A percentile compares a stretch with the other conserved stretches of the same genome.
Conservation (phyloP, 2,329 filamentous ascomycete genomes). For the Venturiaceae sp. region DNA sequence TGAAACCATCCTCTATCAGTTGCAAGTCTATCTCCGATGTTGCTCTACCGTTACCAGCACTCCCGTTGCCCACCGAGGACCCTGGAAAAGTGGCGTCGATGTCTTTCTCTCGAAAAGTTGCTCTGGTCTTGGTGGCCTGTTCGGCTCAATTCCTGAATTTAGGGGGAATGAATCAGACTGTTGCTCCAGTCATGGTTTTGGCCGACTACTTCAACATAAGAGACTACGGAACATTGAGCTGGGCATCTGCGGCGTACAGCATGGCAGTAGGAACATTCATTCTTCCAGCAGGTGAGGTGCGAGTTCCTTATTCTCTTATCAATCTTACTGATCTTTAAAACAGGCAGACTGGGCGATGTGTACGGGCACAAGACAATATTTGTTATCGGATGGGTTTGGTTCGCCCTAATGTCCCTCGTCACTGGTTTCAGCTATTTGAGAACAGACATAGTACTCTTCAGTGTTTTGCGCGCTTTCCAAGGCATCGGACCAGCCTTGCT, state of each 20-base stretch:
- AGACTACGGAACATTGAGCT: constrained; percentile 34
- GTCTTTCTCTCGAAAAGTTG: background rate
- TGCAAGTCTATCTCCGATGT: background rate
- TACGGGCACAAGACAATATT: constrained; percentile 27
- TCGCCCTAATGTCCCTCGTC: constrained; percentile 25
- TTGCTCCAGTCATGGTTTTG: constrained; percentile 8
- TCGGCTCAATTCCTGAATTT: constrained; percentile 8
- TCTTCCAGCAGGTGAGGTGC: constrained; percentile 16
- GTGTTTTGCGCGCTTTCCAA: constrained; percentile 43
- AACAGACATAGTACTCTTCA: constrained; percentile 38
- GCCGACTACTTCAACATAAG: constrained; percentile 6
- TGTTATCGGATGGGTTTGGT: constrained; percentile 26
- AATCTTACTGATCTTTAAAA: background rate
- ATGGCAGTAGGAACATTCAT: constrained; percentile 33
- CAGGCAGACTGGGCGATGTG: constrained; percentile 25
- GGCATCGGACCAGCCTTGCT: constrained; percentile 22
- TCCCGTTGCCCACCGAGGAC: background rate
- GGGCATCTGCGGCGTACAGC: constrained; percentile 49
- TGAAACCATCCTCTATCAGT: background rate
- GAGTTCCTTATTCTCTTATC: background rate
- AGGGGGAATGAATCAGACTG: constrained; percentile 6
- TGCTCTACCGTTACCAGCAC: background rate
- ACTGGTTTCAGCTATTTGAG: constrained; percentile 24
- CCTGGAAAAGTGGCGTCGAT: background rate
- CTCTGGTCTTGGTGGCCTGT: constrained; percentile 5